Conservation (phyloP, 345 rosid species). For the Aquilaria yunnanensis region DNA sequence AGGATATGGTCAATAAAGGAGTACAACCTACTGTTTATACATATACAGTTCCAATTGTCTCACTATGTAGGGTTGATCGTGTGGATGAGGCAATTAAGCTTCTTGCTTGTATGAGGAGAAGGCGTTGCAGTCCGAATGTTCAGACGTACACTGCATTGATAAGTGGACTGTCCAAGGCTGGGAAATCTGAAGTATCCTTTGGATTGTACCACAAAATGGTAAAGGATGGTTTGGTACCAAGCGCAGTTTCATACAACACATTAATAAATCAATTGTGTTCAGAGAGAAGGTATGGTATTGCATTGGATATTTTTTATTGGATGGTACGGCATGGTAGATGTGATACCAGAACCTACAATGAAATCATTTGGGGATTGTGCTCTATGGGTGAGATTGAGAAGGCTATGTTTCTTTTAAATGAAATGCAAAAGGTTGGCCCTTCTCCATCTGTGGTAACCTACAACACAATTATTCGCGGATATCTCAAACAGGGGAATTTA, state of each 20-base stretch:
- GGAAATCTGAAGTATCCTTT: conserved; percentile 42
- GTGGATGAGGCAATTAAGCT: conserved; percentile 47
- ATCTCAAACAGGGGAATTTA: conserved; percentile 31
- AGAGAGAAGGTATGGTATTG: conserved; percentile 27
- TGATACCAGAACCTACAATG: conserved; percentile 40
- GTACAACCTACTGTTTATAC: conserved; percentile 46
- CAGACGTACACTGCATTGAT: conserved; percentile 57
- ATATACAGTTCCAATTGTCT: conserved; percentile 44
- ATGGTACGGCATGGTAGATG: conserved; percentile 30
- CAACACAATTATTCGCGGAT: conserved; percentile 42
- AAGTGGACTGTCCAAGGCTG: conserved; percentile 35
- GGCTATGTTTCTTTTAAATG: conserved; percentile 42
- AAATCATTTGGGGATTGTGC: conserved; percentile 37
- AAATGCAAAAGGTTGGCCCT: conserved; percentile 43
- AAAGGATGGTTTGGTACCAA: conserved; percentile 41
- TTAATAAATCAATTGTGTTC: conserved; percentile 42
- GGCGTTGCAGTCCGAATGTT: conserved; percentile 42
- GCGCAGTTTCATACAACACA: conserved; percentile 44
- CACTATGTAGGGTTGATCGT: conserved; percentile 43
- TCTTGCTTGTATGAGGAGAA: conserved; percentile 34
- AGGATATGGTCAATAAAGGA: conserved; percentile 48
- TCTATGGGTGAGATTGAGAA: conserved; percentile 33
- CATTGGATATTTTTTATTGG: conserved; percentile 41
- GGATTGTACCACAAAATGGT: conserved; percentile 59
- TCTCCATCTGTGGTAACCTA: conserved; percentile 44